A percentile compares a stretch with the other conserved stretches of the same genome.
Evolutionary conservation across 148 eudicot genomes (phyloP).

Genomic region (Polygonum aviculare): DNA sequence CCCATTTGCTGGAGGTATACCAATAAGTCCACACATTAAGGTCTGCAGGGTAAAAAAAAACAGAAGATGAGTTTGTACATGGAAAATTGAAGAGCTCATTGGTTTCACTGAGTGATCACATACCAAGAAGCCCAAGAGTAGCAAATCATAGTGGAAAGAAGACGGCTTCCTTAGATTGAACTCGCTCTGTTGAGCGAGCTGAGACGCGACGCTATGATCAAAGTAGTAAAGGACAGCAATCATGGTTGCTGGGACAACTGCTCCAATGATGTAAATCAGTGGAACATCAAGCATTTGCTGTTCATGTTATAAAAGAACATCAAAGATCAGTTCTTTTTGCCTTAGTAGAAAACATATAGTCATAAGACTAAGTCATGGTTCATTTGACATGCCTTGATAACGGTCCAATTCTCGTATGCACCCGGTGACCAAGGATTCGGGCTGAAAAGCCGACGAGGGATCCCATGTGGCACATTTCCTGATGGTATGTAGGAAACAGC

Average conservation of each 20-base stretch:
- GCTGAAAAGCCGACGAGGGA: constrained; percentile 80
- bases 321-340: not conserved
- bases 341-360: not conserved
- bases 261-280: constrained; percentile 65
- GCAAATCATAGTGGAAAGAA: constrained; percentile 81
- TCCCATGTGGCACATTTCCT: constrained; percentile 61
- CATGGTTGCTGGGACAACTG: constrained; percentile 90
- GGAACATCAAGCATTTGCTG: constrained; percentile 91
- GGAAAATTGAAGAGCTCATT: constrained; percentile 40
- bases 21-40: constrained; percentile 71
- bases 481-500: constrained; percentile 73
- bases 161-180: constrained; percentile 77
- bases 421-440: constrained; percentile 98
- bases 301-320: constrained; percentile 7
- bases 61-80: constrained; percentile 41
- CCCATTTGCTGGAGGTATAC: constrained; percentile 89
- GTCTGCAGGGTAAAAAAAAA: constrained; percentile 42
- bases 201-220: constrained; percentile 95
- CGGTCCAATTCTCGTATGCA: constrained; percentile 87
- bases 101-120: not conserved
- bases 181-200: constrained; percentile 89
- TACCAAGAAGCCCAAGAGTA: constrained; percentile 83
- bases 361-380: not conserved
- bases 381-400: constrained; percentile 41
- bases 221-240: constrained; percentile 91